phyloP scores from a whole-genome alignment of 2,329 filamentous ascomycete genomes.

The Diaporthe citrichinensis region DNA sequence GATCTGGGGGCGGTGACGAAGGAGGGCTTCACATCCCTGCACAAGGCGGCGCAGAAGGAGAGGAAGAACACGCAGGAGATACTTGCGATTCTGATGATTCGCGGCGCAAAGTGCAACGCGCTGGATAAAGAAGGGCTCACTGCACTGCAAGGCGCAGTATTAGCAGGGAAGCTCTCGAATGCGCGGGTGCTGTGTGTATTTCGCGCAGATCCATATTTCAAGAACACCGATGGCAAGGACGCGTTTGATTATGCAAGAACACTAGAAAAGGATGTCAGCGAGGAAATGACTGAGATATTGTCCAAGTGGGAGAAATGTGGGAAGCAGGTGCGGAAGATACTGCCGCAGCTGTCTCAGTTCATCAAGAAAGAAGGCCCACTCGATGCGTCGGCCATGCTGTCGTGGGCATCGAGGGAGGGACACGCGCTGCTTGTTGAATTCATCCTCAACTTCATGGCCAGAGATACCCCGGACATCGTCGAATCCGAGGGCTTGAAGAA shows the following conservation, averaged over 20 bases:
- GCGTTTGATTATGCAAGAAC: not conserved
- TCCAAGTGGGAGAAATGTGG: not conserved
- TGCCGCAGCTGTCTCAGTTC: not conserved
- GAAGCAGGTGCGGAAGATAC: not conserved
- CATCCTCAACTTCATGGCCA: not conserved
- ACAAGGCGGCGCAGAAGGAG: not conserved
- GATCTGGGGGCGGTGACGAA: not conserved
- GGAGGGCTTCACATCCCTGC: not conserved
- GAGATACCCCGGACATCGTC: not conserved
- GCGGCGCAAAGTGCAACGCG: not conserved
- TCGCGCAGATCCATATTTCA: not conserved
- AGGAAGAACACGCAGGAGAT: not conserved
- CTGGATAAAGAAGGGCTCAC: not conserved
- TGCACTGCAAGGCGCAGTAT: not conserved
- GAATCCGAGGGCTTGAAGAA: not conserved
- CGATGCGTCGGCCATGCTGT: not conserved
- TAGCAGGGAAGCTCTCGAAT: not conserved
- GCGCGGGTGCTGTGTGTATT: not conserved
- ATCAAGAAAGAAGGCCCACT: not conserved
- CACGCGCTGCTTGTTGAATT: not conserved
- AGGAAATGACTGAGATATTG: not conserved
- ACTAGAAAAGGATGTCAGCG: accelerated
- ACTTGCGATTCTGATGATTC: not conserved
- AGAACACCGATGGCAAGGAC: not conserved
- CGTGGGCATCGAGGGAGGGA: not conserved